phyloP scores from a whole-genome alignment of 345 rosid species.

The Citrus glauca region DNA sequence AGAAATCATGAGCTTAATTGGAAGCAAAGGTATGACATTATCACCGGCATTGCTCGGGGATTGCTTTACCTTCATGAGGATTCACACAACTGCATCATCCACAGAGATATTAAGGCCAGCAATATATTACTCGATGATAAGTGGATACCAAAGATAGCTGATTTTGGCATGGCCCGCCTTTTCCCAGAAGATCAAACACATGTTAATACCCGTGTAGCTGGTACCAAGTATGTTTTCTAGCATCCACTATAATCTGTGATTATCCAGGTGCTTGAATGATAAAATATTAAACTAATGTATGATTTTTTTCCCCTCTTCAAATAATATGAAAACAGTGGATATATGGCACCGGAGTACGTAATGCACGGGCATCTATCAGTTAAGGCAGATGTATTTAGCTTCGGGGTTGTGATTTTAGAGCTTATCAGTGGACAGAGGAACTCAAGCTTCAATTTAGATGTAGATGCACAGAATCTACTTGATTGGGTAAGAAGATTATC shows the following conservation, averaged over 20 bases:
- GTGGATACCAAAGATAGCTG: conserved; percentile 97
- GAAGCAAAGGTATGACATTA: conserved; percentile 75
- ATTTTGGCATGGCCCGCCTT: conserved; percentile 99
- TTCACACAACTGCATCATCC: conserved; percentile 78
- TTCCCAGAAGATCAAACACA: conserved; percentile 89
- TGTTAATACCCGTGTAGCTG: conserved; percentile 87
- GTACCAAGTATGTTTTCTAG: conserved; percentile 72
- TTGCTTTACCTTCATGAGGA: conserved; percentile 93
- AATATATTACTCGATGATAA: conserved; percentile 88
- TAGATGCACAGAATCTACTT: conserved; percentile 59
- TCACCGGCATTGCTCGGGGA: conserved; percentile 78
- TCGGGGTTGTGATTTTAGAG: conserved; percentile 90
- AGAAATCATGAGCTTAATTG: conserved; percentile 61
- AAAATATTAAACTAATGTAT: neutral
- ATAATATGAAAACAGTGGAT: conserved; percentile 56
- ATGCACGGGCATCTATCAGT: conserved; percentile 78
- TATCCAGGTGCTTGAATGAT: neutral
- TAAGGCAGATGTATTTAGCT: conserved; percentile 95
- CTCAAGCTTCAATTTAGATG: conserved; percentile 43
- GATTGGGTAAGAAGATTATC: conserved; percentile 72
- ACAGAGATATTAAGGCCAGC: conserved; percentile 94
- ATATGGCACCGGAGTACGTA: conserved; percentile 97
- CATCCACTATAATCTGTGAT: too few species aligned
- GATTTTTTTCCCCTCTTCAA: neutral
- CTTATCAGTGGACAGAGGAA: conserved; percentile 79